Percentiles rank a stretch among this genome's conserved stretches.
Conservation (phyloP, 2,329 filamentous ascomycete genomes). For the Epichloe elymi region DNA sequence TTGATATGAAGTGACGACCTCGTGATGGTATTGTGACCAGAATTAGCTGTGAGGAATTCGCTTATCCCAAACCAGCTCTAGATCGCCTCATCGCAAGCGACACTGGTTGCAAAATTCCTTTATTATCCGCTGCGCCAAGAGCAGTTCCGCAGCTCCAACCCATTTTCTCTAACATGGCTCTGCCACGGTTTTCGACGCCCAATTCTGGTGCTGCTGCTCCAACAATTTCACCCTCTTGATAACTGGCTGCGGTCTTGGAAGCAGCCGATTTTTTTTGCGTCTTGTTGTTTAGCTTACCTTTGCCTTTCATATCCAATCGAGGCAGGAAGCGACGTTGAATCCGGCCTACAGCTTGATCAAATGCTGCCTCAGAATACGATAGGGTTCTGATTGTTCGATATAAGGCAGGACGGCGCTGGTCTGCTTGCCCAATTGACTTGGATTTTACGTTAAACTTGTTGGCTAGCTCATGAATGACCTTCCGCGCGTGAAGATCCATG, state of each 20-base stretch:
- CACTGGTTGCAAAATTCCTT: conserved; percentile 79
- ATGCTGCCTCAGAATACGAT: conserved; percentile 43
- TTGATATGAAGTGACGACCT: not conserved
- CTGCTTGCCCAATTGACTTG: conserved; percentile 64
- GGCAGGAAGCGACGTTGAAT: conserved; percentile 42
- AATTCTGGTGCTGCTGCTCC: conserved; percentile 77
- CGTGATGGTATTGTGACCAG: not conserved
- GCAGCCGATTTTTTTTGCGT: conserved; percentile 10
- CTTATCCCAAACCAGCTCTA: conserved; percentile 67
- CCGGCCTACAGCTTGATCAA: conserved; percentile 33
- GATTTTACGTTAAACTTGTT: conserved; percentile 66
- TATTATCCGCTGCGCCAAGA: conserved; percentile 68
- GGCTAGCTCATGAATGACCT: conserved; percentile 68
- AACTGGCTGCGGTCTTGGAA: conserved; percentile 25
- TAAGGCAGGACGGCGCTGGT: conserved; percentile 61
- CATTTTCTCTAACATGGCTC: conserved; percentile 91
- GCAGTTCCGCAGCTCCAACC: conserved; percentile 84
- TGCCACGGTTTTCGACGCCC: conserved; percentile 67
- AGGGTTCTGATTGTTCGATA: conserved; percentile 59
- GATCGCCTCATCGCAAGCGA: conserved; percentile 75
- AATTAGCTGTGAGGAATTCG: not conserved
- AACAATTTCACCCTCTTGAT: conserved; percentile 78
- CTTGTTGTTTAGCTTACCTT: conserved; percentile 20
- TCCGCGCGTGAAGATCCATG: conserved; percentile 68
- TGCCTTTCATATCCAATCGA: conserved; percentile 30